Evolutionary conservation across 176 grass and related monocot species (phyloP), one percentile per base, ranked within the genome.

Genomic region (Triticum dicoccoides): DNA sequence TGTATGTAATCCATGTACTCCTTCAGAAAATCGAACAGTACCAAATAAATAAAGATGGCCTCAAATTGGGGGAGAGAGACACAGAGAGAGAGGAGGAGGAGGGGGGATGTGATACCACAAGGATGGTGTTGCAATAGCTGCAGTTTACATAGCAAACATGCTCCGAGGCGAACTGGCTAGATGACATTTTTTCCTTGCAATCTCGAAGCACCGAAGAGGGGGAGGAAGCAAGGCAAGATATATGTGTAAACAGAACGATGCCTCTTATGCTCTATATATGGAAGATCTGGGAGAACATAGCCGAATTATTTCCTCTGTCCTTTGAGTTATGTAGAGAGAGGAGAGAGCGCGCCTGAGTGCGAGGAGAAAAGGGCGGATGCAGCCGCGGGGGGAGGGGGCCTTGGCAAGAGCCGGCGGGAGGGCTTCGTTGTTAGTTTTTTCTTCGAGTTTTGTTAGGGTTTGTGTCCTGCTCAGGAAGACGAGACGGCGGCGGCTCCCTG

Each of bases 101-200:
- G 9, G 38, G 47, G 49, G 18, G 80, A 67, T 39, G 74, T 6
- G 54, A 80, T 98, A 98, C 96, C 96, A 88, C 93, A 41, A 98
- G 91, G 86, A 98, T 86, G 77, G 93, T 98, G 89, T 90, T 92
- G 88, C 96, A 98, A 86, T 94, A 94, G 91, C 89, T 92, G 91
- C 96, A 98, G 69, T 98, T 91, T 69, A 98, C 93, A 85, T 98
- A 98, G 89, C 92, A 95, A 61, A 91, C 91, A 83, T 91, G 90
- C 87, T 95, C 95, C 24, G 86, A 80, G 65, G 82, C 81, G 83
- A 89, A 89, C 79, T 93, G 92, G n/a, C 77, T 42, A 18, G 92
- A 94, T 23, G 92, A 94, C 92, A 94, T 94, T 87, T 94, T 87
- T 78, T 45, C 76, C 33, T 23, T 8, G 23, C 38, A 83, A 80